These are phyloP conservation scores for Ascochyta lentis DNA, from an alignment of 2,329 filamentous ascomycete species.

Conservation along the genomic window DNA sequence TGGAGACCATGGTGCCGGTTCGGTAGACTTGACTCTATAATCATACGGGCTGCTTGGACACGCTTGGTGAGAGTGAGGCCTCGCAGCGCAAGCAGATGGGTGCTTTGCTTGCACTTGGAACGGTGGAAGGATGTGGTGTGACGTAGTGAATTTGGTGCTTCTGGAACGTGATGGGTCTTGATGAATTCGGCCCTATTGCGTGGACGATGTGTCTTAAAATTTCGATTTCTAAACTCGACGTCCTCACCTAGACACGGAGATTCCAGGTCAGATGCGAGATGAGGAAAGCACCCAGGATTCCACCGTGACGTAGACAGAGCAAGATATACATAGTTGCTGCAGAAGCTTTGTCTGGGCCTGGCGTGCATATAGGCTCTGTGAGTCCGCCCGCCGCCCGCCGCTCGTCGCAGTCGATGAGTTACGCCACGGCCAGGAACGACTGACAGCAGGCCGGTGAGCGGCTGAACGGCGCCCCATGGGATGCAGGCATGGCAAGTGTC, in stretches of 20 bases:
- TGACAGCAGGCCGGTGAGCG: background rate
- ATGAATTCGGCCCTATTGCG: constrained; percentile 9
- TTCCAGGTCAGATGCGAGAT: background rate
- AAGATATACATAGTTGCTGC: background rate
- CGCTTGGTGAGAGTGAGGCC: background rate
- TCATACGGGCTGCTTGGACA: background rate
- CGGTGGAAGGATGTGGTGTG: background rate
- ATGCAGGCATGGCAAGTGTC: background rate
- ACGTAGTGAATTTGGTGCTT: background rate
- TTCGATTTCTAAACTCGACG: constrained; percentile 7
- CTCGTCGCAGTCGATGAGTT: background rate
- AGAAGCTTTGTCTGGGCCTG: background rate
- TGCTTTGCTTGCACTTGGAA: background rate
- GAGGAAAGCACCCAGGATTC: background rate
- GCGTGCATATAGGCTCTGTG: background rate
- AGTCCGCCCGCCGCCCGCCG: background rate
- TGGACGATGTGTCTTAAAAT: background rate
- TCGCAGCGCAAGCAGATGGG: background rate
- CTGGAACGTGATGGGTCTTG: background rate
- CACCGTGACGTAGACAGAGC: constrained; percentile 3
- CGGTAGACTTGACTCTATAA: background rate
- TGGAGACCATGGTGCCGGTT: too few species aligned
- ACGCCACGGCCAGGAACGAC: constrained; percentile 3
- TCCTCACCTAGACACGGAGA: constrained; percentile 1
- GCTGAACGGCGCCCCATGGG: background rate